Evolutionary conservation across 805 yeast species (phyloP).

Genomic region (Kluyveromyces lactis): DNA sequence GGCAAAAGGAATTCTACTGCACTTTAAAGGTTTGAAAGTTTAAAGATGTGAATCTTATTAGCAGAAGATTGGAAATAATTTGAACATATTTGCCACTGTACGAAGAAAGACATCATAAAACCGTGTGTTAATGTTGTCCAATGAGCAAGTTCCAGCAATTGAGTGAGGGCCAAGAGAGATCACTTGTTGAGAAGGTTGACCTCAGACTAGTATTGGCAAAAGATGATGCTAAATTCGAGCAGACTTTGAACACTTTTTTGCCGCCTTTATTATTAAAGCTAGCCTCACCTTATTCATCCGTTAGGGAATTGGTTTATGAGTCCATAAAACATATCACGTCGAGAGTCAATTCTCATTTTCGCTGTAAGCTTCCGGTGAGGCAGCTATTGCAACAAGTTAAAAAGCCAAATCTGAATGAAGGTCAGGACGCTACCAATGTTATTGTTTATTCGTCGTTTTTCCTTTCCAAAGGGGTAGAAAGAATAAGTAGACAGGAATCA

Average conservation of each 20-base stretch:
- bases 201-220: constrained; percentile 71
- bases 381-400: constrained; percentile 59
- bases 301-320: constrained; percentile 58
- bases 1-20: too few species aligned
- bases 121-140: too few species aligned
- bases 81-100: too few species aligned
- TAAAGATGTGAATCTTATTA: too few species aligned
- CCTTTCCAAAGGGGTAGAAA: constrained; percentile 57
- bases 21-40: too few species aligned
- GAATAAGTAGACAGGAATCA: constrained; percentile 36
- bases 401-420: constrained; percentile 38
- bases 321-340: constrained; percentile 61
- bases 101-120: too few species aligned
- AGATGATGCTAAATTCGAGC: constrained; percentile 54
- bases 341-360: constrained; percentile 48
- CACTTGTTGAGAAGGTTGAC: constrained; percentile 69
- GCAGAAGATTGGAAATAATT: too few species aligned
- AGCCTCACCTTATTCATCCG: constrained; percentile 58
- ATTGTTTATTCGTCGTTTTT: constrained; percentile 57
- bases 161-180: constrained; percentile 42
- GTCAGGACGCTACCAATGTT: constrained; percentile 41
- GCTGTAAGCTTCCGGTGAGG: constrained; percentile 54
- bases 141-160: not conserved
- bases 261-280: constrained; percentile 75
- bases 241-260: constrained; percentile 51